phyloP scores from a whole-genome alignment of 2,329 filamentous ascomycete species.

The Raffaelea albimanens region DNA sequence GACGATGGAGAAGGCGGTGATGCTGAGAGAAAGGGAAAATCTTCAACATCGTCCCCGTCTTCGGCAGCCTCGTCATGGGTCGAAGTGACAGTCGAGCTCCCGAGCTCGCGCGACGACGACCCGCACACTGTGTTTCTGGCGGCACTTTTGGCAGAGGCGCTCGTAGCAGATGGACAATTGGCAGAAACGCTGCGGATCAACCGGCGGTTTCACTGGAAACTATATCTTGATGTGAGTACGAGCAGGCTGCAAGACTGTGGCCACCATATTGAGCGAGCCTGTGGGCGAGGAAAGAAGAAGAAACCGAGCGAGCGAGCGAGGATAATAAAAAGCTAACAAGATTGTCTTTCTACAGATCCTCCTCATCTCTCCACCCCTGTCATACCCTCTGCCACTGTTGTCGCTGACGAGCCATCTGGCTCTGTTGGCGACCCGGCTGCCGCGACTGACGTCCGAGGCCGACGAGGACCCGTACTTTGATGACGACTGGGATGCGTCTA shows the following conservation, averaged over 20 bases:
- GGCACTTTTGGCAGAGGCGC: slow-evolving; percentile 79
- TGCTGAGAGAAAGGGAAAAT: slow-evolving; percentile 14
- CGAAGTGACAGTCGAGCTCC: slow-evolving; percentile 85
- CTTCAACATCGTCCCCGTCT: slow-evolving; percentile 21
- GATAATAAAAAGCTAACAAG: too few relatives aligned
- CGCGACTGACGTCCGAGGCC: slow-evolving; percentile 73
- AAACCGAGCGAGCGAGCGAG: too few relatives aligned
- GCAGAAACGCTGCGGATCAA: slow-evolving; percentile 76
- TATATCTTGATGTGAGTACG: slow-evolving; percentile 88
- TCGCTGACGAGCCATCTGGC: slow-evolving; percentile 91
- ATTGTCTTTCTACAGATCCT: slow-evolving; percentile 73
- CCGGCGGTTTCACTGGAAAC: slow-evolving; percentile 85
- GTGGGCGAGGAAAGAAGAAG: too few relatives aligned
- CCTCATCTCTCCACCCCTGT: slow-evolving; percentile 83
- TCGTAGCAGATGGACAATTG: slow-evolving; percentile 64
- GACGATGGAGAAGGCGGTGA: not conserved
- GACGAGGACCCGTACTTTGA: slow-evolving; percentile 97
- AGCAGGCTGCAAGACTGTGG: too few relatives aligned
- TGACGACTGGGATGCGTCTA: slow-evolving; percentile 88
- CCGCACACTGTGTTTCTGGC: slow-evolving; percentile 76
- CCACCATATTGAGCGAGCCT: too few relatives aligned
- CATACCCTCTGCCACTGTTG: slow-evolving; percentile 85
- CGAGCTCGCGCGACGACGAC: slow-evolving; percentile 85
- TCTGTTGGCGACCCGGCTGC: slow-evolving; percentile 76
- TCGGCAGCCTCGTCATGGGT: slow-evolving; percentile 54